A percentile compares a stretch with the other conserved stretches of the same genome.
phyloP scores from a whole-genome alignment of 345 rosid species.

The Noccaea bulbosa region DNA sequence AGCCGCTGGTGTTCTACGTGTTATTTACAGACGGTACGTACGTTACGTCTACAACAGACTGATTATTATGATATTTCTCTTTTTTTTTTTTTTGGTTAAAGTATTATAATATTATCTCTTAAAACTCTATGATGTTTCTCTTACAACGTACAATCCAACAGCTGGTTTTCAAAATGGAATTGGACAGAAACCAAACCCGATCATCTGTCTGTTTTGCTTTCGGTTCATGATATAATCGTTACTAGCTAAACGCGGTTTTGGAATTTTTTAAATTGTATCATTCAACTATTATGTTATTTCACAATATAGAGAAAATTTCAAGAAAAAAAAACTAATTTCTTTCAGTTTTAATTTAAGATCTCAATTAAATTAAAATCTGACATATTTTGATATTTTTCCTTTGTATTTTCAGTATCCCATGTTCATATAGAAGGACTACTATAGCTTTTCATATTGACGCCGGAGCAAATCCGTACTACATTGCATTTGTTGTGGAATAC shows the following conservation, averaged over 20 bases:
- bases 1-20: conserved; percentile 57
- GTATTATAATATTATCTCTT: background rate
- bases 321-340: too few relatives aligned
- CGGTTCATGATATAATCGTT: background rate
- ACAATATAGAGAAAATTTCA: too few relatives aligned
- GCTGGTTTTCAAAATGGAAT: background rate
- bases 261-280: too few relatives aligned
- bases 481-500: conserved; percentile 52
- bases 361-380: too few relatives aligned
- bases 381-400: background rate
- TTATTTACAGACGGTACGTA: conserved; percentile 57
- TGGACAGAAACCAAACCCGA: too few relatives aligned
- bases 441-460: conserved; percentile 56
- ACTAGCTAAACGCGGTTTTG: too few relatives aligned
- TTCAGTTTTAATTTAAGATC: too few relatives aligned
- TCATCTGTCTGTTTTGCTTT: background rate
- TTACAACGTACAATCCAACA: background rate
- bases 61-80: background rate
- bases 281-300: too few relatives aligned
- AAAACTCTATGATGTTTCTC: background rate
- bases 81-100: too few relatives aligned
- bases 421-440: conserved; percentile 47
- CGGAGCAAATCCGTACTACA: conserved; percentile 58
- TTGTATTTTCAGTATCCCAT: conserved; percentile 46
- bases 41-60: conserved; percentile 46